Conservation (phyloP, 352 stramenopile genomes). For the Phytophthora melonis region DNA sequence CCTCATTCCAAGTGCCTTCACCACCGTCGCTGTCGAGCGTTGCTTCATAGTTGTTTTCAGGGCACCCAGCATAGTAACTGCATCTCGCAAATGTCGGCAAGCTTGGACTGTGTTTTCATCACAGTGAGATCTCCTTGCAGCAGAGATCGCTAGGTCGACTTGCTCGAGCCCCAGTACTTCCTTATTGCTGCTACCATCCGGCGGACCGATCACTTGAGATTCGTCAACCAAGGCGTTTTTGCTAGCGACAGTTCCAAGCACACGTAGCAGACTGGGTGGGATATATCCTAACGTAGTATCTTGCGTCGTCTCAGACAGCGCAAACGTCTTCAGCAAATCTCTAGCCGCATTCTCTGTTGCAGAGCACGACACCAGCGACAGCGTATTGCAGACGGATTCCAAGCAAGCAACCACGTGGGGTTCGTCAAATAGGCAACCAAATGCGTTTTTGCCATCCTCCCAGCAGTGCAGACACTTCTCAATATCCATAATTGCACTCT, state of each 20-base stretch:
- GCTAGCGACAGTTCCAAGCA: conserved; percentile 29
- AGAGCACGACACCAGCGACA: conserved; percentile 65
- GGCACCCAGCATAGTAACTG: conserved; percentile 19
- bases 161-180: conserved; percentile 31
- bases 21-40: conserved; percentile 2
- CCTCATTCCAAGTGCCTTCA: conserved; percentile 60
- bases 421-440: conserved; percentile 48
- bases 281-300: conserved; percentile 9
- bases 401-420: conserved; percentile 47
- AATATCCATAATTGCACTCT: conserved; percentile 54
- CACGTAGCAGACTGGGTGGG: conserved; percentile 32
- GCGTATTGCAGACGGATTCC: conserved; percentile 59
- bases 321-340: conserved; percentile 44
- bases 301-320: conserved; percentile 4
- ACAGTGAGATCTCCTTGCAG: conserved; percentile 23
- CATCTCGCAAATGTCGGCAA: conserved; percentile 42
- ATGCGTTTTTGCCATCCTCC: conserved; percentile 3
- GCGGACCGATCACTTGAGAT: neutral
- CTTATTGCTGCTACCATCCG: neutral
- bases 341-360: conserved; percentile 49
- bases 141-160: conserved; percentile 49
- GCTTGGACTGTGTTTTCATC: conserved; percentile 17
- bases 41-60: conserved; percentile 23
- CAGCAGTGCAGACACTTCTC: conserved; percentile 56
- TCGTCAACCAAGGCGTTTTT: conserved; percentile 1